Evolutionary conservation across 805 yeast genomes (phyloP), one percentile per base, ranked within the genome.

Genomic region (Blastobotrys robertii): DNA sequence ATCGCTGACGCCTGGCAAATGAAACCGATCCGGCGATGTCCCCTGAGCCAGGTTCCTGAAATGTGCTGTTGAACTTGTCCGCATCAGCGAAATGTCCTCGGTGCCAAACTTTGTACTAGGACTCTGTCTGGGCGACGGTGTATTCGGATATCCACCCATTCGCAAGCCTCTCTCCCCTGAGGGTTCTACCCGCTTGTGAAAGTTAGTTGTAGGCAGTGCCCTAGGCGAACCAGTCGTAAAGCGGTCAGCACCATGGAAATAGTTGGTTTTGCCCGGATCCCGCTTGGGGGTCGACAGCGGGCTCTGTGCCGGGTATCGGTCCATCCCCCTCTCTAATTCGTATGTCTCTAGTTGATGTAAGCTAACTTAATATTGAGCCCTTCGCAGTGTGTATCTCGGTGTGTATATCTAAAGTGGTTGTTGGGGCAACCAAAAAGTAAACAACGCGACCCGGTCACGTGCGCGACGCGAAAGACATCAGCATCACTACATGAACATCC

Each of bases 1-100:
- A 35, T 56, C 52, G 8, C 62, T 44, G 41, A 62, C 55, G 4
- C 59, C 60, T n/a, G 62, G 54, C 15, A 57, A 43, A 22, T 38
- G 36, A 11, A 54, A 9, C 34, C 37, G 11, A 14, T 41, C 33
- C 34, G 29, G 13, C 29, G 41, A 19, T 28, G 30, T 8, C 29
- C 28, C 32, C 35, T 45, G 39, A 4, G 54, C 53, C 34, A 57
- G 44, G 28, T 40, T 51, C 12, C 57, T 54, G 35, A 56, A 48
- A 39, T 55, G 58, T 7, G 44, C 43, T 2, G 50, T 48, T 16
- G 51, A 52, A 47, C 56, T 51, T 9, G 42, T 15, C 39, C 50
- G 46, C 38, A 56, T 16, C 25, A 45, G 43, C 9, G 50, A 41
- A 6, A 52, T 19, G 37, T 55, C 51, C 10, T 45, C 40, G 12